Conservation (phyloP, 768 basidiomycete genomes). For the Tephrocybe sp. region DNA sequence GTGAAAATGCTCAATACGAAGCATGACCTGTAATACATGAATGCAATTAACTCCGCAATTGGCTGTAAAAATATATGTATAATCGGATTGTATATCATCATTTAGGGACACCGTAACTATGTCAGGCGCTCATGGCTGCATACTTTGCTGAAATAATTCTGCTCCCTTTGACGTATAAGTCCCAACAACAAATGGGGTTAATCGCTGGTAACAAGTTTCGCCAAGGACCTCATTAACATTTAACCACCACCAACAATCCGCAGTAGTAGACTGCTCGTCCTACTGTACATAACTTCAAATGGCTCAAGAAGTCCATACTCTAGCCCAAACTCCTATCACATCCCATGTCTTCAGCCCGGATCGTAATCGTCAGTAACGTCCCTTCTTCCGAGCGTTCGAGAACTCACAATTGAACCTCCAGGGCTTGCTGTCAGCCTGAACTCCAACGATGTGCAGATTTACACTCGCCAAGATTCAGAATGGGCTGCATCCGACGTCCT, state of each 20-base stretch:
- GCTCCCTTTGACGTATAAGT: no score
- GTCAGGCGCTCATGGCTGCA: no score
- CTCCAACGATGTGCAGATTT: conserved; percentile 85
- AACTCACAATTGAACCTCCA: conserved; percentile 30
- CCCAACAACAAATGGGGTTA: no score
- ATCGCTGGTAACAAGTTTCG: no score
- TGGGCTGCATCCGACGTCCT: conserved; percentile 78
- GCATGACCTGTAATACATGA: no score
- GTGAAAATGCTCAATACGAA: conserved; percentile 7
- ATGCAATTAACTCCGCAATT: no score
- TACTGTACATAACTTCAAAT: conserved; percentile 45
- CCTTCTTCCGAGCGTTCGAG: conserved; percentile 1
- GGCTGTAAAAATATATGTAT: no score
- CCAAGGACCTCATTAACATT: no score
- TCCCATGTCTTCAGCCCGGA: conserved; percentile 91
- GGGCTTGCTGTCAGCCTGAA: conserved; percentile 93
- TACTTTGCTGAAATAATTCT: no score
- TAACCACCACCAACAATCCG: conserved; percentile 16
- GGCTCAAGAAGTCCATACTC: conserved; percentile 71
- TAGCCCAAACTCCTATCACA: conserved; percentile 84
- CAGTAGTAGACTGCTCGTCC: conserved; percentile 91
- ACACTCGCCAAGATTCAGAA: conserved; percentile 59
- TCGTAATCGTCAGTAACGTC: conserved; percentile 65
- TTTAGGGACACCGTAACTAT: no score
- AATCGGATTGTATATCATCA: no score